Base-by-base conservation (phyloP, 208 protist species). In the Trypanosomatidae sp. region DNA sequence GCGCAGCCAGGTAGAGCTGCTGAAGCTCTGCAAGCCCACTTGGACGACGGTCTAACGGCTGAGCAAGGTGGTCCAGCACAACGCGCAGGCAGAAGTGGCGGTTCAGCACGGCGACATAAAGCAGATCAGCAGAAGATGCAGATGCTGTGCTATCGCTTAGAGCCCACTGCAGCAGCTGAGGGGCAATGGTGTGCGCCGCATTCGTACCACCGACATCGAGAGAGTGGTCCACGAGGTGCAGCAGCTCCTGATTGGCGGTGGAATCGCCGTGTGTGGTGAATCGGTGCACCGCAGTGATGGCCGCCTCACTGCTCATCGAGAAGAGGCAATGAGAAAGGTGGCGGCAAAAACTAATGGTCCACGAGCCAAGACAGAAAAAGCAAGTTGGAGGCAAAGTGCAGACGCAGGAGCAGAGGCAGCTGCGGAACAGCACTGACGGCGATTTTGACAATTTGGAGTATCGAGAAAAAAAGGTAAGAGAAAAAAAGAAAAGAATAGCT, bases 21-120 rank as follows among this genome's bases (percentile, higher is more conserved):
- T 86, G 74, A 22, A 94, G 73, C 28, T 87, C 87, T 25, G 49
- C 66, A 30, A 92, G 25, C 12, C 81, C 83, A 1, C 41, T 65
- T 0, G 89, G 82, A 41, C 83, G 70, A 15, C 67, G 68, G 52
- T 92, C 87, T 6, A 85, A 13, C 1, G 91, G 79, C 22, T 83
- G 81, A 8, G 83, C 76, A 10, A 91, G 72, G 6, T 79, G 77
- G 13, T 75, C 58, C 25, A 87, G 81, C 13, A 95, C 52, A 44
- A 83, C 53, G 19, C 79, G 76, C 13, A 87, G 39, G 64, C 88
- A 91, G 67, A 92, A 88, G 52, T 88, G 62, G 36, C 87, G 83
- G 59, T 93, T 95, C 1, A 93, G 64, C 41, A 91, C 81, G 15
- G 80, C 55, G 9, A 90, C 79, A 50, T 91, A 84, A 15, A 86